Evolutionary conservation across 140 eudicot genomes (phyloP), one percentile per base, ranked within the genome.

Genomic region (Flaveria floridana): DNA sequence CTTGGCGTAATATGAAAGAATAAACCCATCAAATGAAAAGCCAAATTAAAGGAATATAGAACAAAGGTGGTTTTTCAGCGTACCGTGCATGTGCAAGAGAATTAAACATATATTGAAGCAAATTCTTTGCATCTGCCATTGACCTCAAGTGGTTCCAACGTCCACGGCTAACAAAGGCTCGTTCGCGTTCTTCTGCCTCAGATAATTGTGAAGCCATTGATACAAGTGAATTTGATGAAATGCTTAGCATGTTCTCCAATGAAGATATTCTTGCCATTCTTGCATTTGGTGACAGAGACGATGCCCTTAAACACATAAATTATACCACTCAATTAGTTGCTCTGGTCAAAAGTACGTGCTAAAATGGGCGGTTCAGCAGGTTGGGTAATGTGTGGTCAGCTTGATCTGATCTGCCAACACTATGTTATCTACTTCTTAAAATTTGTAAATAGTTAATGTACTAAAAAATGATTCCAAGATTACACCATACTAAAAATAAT

Each of bases 181-280:
- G 97, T 57, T 93, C 98, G 15, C 98, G 84, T 79, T 93, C 98
- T 85, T 93, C 98, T 46, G 98, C 98, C 75, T 93, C 98, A 9
- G 97, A 93, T 59, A 90, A 91, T 82, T 94, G 99, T 52, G 99
- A 90, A 76, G 99, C 99, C 99, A 94, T 94, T 12, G 97, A 83
- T 25, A 94, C 97, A 39, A 94, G 96, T 65, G 97, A 94, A 81
- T 88, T 88, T 53, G 99, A 94, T 65, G 99, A 82, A 73, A 94
- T 84, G 82, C 90, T 84, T 21, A 94, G 75, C 99, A 94, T 94
- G 79, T 65, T 94, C 77, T 94, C 99, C 51, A 94, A 86, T 50
- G 99, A 90, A 55, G 97, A 86, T 72, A 88, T 90, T 84, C 99
- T 87, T 23, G 99, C 88, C 86, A 81, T 87, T 86, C 96, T 86